Evolutionary conservation across 1,284 basidiomycete species (phyloP).

Genomic region (Ustilago lituana): DNA sequence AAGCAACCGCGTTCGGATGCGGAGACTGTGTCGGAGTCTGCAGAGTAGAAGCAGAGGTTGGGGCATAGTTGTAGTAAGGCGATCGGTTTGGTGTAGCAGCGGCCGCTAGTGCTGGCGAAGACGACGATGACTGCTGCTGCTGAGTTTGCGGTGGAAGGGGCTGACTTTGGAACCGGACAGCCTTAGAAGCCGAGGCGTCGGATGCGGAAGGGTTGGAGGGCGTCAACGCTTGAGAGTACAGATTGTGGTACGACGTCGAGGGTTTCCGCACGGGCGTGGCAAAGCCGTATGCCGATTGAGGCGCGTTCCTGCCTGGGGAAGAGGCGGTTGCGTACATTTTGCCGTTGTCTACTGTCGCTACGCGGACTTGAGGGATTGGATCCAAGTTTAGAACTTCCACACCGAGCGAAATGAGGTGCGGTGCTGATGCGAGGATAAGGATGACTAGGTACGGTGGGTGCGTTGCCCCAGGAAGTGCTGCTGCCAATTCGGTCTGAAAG

Average conservation of each 20-base stretch:
- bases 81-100: conserved; percentile 15
- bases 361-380: too few relatives aligned
- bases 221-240: conserved; percentile 29
- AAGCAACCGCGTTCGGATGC: background rate
- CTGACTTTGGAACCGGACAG: conserved; percentile 39
- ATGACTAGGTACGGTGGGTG: too few relatives aligned
- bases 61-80: conserved; percentile 11
- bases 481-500: too few relatives aligned
- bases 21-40: conserved; percentile 3
- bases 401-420: background rate
- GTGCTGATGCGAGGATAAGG: too few relatives aligned
- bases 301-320: conserved; percentile 2
- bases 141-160: conserved; percentile 21
- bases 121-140: conserved; percentile 3
- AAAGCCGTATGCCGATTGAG: conserved; percentile 18
- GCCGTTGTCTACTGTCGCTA: background rate
- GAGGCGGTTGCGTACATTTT: conserved; percentile 13
- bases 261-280: conserved; percentile 30
- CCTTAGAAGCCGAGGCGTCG: conserved; percentile 16
- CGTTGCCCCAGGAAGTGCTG: too few relatives aligned
- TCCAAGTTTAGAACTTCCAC: background rate
- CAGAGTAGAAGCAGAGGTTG: background rate
- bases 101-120: background rate
- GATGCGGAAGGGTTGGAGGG: too few relatives aligned
- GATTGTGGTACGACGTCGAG: conserved; percentile 16